phyloP scores from a whole-genome alignment of 1,284 basidiomycete genomes.

The Papiliotrema flavescens region DNA sequence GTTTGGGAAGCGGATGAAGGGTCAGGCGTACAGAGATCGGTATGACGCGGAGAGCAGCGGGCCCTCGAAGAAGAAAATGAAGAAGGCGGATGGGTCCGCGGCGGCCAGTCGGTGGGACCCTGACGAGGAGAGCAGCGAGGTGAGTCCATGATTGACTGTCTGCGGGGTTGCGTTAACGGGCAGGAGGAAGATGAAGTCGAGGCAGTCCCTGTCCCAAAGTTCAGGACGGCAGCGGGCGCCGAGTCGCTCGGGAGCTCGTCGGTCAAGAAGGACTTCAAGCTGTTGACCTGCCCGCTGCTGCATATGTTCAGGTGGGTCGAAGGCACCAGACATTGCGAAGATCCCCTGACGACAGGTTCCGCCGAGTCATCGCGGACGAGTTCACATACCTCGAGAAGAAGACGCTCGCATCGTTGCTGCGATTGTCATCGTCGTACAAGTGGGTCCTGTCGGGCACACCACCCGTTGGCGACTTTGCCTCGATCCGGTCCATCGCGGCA shows the following conservation, averaged over 20 bases:
- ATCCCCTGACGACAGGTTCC: conserved; percentile 52
- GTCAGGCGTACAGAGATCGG: conserved; percentile 41
- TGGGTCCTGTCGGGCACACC: conserved; percentile 98
- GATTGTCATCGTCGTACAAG: conserved; percentile 69
- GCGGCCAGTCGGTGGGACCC: conserved; percentile 38
- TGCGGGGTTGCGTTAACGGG: neutral
- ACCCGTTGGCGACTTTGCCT: conserved; percentile 83
- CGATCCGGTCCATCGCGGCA: conserved; percentile 81
- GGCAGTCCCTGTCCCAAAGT: conserved; percentile 25
- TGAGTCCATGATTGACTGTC: conserved; percentile 39
- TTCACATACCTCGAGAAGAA: conserved; percentile 88
- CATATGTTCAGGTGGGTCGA: conserved; percentile 72
- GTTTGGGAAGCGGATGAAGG: conserved; percentile 44
- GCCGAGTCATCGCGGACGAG: conserved; percentile 86
- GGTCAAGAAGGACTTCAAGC: conserved; percentile 69
- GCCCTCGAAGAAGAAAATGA: conserved; percentile 54
- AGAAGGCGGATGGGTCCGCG: conserved; percentile 9
- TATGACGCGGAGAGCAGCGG: conserved; percentile 21
- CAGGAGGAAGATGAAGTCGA: conserved; percentile 24
- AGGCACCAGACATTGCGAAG: neutral
- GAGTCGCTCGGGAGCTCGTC: conserved; percentile 51
- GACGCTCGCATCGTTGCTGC: conserved; percentile 71
- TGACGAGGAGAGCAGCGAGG: conserved; percentile 36
- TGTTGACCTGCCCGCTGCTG: conserved; percentile 75
- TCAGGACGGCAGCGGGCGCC: conserved; percentile 22